Conservation (phyloP, 2,329 filamentous ascomycete genomes). For the Hymenoscyphus albidus region DNA sequence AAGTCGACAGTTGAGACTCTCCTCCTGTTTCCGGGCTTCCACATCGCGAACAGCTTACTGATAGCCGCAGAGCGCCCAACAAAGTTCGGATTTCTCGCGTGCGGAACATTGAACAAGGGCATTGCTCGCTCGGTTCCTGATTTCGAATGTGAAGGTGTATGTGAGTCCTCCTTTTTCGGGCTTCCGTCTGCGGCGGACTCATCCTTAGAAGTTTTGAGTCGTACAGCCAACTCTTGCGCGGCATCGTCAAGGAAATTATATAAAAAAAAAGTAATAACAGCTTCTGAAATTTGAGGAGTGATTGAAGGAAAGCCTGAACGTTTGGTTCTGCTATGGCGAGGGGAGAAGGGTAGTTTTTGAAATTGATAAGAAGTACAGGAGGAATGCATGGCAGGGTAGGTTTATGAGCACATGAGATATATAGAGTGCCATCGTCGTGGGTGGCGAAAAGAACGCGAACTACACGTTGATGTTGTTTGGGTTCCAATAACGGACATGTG, state of each 20-base stretch:
- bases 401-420: slow-evolving; percentile 9
- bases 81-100: slow-evolving; percentile 25
- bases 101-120: slow-evolving; percentile 21
- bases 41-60: slow-evolving; percentile 25
- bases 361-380: background rate
- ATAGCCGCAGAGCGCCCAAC: slow-evolving; percentile 22
- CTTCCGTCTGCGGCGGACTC: background rate
- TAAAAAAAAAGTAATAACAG: slow-evolving; percentile 7
- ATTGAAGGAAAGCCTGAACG: slow-evolving; percentile 3
- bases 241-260: slow-evolving; percentile 9
- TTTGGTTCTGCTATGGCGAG: slow-evolving; percentile 1
- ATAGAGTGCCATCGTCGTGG: slow-evolving; percentile 2
- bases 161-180: slow-evolving; percentile 1
- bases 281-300: slow-evolving; percentile 12
- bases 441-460: slow-evolving; percentile 2
- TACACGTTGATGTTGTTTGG: slow-evolving; percentile 10
- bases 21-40: slow-evolving; percentile 23
- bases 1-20: slow-evolving; percentile 27
- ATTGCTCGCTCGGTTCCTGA: slow-evolving; percentile 11
- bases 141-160: slow-evolving; percentile 10
- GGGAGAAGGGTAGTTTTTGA: background rate
- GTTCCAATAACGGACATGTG: slow-evolving; percentile 14
- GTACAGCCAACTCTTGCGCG: slow-evolving; percentile 7
- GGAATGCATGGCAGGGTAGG: background rate
- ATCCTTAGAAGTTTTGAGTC: slow-evolving; percentile 6